Evolutionary conservation across 1,284 basidiomycete genomes (phyloP).

Genomic region (Ustilago sp.): DNA sequence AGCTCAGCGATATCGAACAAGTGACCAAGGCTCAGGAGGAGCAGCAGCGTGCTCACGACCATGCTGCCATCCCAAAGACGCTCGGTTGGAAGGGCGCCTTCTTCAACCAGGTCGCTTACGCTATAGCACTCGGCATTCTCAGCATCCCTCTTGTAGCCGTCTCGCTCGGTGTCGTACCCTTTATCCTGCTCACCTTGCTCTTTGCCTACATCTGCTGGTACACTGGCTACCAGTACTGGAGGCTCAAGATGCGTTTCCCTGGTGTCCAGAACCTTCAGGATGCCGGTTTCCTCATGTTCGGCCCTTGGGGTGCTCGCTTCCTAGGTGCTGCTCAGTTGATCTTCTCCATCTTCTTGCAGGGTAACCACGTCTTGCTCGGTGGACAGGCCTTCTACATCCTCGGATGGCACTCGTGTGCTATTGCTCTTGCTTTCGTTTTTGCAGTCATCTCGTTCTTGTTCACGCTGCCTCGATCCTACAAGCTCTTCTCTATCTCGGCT

Average conservation of each 20-base stretch:
- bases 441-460: conserved; percentile 60
- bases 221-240: conserved; percentile 56
- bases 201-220: conserved; percentile 57
- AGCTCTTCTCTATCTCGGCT: conserved; percentile 56
- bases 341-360: conserved; percentile 60
- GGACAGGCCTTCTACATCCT: conserved; percentile 57
- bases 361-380: conserved; percentile 61
- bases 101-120: conserved; percentile 61
- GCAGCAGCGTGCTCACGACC: conserved; percentile 24
- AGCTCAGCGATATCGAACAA: conserved; percentile 49
- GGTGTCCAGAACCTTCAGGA: conserved; percentile 62
- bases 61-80: conserved; percentile 50
- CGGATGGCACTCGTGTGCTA: conserved; percentile 57
- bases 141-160: conserved; percentile 59
- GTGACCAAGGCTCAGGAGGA: conserved; percentile 29
- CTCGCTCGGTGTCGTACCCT: conserved; percentile 59
- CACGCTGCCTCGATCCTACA: conserved; percentile 60
- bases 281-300: conserved; percentile 61
- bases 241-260: conserved; percentile 59
- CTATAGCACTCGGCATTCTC: conserved; percentile 61
- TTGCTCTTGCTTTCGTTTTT: conserved; percentile 55
- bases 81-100: conserved; percentile 60
- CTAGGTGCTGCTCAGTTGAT: conserved; percentile 47
- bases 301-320: conserved; percentile 44
- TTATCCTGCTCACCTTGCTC: conserved; percentile 52